These are phyloP conservation scores for Pseudogymnoascus sp. DNA, from an alignment of 2,329 filamentous ascomycete species.

Conservation along the genomic window DNA sequence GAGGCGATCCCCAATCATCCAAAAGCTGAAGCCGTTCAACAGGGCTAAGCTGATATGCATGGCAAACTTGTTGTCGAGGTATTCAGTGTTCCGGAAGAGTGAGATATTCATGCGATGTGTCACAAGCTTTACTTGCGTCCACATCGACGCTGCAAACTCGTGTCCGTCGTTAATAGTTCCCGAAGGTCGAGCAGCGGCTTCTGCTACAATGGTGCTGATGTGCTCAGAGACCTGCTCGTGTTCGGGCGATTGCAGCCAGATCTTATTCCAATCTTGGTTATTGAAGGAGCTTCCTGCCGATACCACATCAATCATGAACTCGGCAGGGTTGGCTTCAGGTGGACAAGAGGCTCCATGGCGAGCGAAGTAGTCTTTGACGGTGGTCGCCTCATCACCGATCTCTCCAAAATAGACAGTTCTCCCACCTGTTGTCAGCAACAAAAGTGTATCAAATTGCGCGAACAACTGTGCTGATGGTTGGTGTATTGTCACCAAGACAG, in stretches of 20 bases:
- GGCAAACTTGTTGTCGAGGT: conserved; percentile 39
- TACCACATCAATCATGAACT: conserved; percentile 31
- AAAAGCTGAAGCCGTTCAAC: conserved; percentile 56
- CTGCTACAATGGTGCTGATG: conserved; percentile 53
- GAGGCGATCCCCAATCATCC: conserved; percentile 46
- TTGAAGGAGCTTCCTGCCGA: conserved; percentile 29
- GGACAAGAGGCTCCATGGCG: conserved; percentile 46
- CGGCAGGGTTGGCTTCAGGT: conserved; percentile 45
- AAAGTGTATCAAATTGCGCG: conserved; percentile 49
- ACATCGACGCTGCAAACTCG: conserved; percentile 65
- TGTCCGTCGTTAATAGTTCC: conserved; percentile 43
- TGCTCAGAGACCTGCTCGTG: conserved; percentile 48
- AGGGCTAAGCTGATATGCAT: conserved; percentile 47
- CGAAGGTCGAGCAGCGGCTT: conserved; percentile 40
- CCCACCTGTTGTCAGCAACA: conserved; percentile 58
- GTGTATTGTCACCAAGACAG: conserved; percentile 48
- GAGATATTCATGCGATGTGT: conserved; percentile 53
- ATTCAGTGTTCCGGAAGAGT: conserved; percentile 54
- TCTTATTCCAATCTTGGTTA: conserved; percentile 56
- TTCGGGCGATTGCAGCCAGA: conserved; percentile 60
- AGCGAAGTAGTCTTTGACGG: conserved; percentile 56
- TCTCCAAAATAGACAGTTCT: conserved; percentile 63
- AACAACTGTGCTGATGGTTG: conserved; percentile 47
- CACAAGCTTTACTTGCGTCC: conserved; percentile 55
- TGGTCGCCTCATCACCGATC: conserved; percentile 51